Conservation (phyloP, 345 rosid species). For the Acer saccharum region DNA sequence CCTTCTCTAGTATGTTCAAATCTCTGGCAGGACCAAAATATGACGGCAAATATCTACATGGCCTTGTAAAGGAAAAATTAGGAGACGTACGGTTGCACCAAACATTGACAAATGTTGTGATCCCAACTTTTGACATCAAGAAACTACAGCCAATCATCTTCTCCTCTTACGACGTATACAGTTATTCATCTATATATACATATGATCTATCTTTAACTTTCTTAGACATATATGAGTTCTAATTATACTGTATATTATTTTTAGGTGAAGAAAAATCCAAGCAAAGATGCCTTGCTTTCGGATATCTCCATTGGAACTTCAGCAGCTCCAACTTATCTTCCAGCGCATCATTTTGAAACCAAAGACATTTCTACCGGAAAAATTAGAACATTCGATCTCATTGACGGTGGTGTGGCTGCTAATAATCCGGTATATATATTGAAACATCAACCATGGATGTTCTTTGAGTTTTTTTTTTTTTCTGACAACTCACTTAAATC, state of each 20-base stretch:
- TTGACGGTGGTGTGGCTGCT: slow-evolving; percentile 85
- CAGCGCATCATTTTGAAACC: slow-evolving; percentile 47
- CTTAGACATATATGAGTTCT: background rate
- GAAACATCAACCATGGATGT: no score
- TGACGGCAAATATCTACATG: slow-evolving; percentile 55
- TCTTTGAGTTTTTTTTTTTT: no score
- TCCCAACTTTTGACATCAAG: slow-evolving; percentile 77
- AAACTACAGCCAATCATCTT: slow-evolving; percentile 68
- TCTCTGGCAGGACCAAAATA: slow-evolving; percentile 62
- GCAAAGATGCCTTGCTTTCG: slow-evolving; percentile 48
- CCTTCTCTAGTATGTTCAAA: slow-evolving; percentile 40
- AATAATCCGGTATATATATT: slow-evolving; percentile 38
- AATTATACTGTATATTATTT: background rate
- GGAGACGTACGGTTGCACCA: slow-evolving; percentile 51
- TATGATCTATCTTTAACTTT: no score
- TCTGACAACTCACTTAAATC: background rate
- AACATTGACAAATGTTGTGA: slow-evolving; percentile 70
- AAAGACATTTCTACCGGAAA: slow-evolving; percentile 31
- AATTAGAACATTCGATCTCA: slow-evolving; percentile 52
- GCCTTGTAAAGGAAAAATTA: slow-evolving; percentile 41
- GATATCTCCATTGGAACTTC: slow-evolving; percentile 68
- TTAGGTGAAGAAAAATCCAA: slow-evolving; percentile 41
- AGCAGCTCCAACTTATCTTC: slow-evolving; percentile 72
- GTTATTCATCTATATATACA: background rate
- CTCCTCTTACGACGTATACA: slow-evolving; percentile 52